phyloP scores from a whole-genome alignment of 83 land plant genomes.

The Thuja plicata region DNA sequence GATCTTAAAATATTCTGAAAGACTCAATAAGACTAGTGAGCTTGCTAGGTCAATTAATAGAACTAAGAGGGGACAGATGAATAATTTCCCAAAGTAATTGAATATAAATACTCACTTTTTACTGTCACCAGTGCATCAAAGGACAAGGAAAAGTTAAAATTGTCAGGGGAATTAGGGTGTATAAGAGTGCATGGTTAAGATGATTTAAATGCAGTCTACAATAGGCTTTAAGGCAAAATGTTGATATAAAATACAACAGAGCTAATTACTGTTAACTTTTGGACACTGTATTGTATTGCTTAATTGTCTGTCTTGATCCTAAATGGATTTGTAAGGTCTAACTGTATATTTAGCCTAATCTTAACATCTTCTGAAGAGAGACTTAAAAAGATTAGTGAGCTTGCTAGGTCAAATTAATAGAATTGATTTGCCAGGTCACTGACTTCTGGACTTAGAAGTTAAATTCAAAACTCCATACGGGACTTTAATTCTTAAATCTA shows the following conservation, averaged over 20 bases:
- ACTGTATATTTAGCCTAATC: neutral
- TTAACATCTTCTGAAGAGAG: neutral
- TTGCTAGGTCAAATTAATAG: neutral
- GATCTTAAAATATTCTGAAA: neutral
- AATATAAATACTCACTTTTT: neutral
- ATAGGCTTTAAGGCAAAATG: neutral
- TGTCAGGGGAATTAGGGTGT: neutral
- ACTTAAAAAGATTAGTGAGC: neutral
- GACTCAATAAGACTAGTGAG: neutral
- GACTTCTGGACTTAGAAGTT: neutral
- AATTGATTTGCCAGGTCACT: neutral
- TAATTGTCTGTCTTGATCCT: neutral
- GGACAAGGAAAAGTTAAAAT: neutral
- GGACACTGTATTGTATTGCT: neutral
- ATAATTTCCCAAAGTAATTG: neutral
- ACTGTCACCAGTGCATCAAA: neutral
- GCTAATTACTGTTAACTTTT: neutral
- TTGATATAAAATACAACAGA: neutral
- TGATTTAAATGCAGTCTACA: neutral
- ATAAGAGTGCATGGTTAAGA: neutral
- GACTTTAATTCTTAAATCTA: neutral
- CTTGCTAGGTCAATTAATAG: neutral
- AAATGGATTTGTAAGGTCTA: neutral
- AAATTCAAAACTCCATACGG: neutral
- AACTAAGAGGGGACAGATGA: neutral